These are phyloP conservation scores for Mayamaea pseudoterrestris DNA, from an alignment of 108 stramenopile species.

Conservation along the genomic window DNA sequence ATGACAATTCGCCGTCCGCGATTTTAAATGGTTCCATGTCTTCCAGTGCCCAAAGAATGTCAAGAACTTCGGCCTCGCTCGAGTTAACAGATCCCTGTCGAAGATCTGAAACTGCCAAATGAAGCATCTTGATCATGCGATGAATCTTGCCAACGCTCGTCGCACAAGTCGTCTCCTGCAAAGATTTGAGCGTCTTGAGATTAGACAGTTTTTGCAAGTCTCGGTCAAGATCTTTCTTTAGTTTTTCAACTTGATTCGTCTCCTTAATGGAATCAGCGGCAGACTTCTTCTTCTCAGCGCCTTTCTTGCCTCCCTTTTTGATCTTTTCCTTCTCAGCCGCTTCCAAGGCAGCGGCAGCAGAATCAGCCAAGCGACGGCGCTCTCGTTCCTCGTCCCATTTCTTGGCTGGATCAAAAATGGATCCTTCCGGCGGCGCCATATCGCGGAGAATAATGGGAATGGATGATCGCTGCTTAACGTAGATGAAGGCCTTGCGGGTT, in stretches of 20 bases:
- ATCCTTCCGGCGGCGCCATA: conserved; percentile 85
- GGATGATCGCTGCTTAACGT: conserved; percentile 64
- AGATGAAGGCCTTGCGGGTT: conserved; percentile 44
- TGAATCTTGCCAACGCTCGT: conserved; percentile 86
- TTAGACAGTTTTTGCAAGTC: conserved; percentile 89
- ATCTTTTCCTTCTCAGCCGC: conserved; percentile 30
- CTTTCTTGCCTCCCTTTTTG: conserved; percentile 43
- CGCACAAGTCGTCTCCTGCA: conserved; percentile 82
- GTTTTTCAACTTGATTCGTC: conserved; percentile 74
- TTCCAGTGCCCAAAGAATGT: conserved; percentile 94
- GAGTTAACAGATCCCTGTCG: conserved; percentile 55
- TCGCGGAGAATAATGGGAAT: conserved; percentile 87
- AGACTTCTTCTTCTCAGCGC: conserved; percentile 49
- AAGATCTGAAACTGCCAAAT: conserved; percentile 62
- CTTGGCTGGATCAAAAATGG: conserved; percentile 73
- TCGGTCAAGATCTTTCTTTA: conserved; percentile 71
- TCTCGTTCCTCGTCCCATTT: conserved; percentile 85
- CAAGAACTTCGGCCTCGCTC: conserved; percentile 81
- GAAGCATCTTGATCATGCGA: conserved; percentile 95
- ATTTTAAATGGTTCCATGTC: conserved; percentile 74
- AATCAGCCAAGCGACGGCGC: conserved; percentile 28
- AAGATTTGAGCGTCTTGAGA: conserved; percentile 69
- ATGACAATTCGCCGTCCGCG: conserved; percentile 54
- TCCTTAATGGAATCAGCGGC: conserved; percentile 87
- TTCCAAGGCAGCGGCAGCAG: conserved; percentile 16